A percentile compares a stretch with the other conserved stretches of the same genome.
phyloP scores from a whole-genome alignment of 805 yeast genomes.

The Huiozyma naganishii region DNA sequence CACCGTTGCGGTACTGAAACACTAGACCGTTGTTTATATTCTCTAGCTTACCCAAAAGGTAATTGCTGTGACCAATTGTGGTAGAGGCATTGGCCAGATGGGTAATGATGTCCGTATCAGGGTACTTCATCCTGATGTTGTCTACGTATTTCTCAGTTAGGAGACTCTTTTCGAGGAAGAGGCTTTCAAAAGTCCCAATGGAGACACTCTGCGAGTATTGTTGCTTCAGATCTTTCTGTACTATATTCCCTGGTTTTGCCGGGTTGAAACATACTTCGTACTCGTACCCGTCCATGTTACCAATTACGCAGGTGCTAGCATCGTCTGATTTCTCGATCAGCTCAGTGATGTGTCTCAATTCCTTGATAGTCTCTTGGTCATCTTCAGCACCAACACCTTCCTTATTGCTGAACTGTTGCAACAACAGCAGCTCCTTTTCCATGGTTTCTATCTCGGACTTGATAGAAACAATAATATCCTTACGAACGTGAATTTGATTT shows the following conservation, averaged over 20 bases:
- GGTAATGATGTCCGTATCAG: slow-evolving; percentile 16
- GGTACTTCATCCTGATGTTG: slow-evolving; percentile 14
- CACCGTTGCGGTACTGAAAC: slow-evolving; percentile 48
- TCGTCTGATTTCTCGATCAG: slow-evolving; percentile 7
- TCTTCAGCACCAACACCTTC: neutral
- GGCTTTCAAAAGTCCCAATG: slow-evolving; percentile 15
- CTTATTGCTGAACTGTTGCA: slow-evolving; percentile 1
- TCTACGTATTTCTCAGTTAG: slow-evolving; percentile 13
- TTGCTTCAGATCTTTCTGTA: slow-evolving; percentile 17
- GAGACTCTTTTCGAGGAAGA: slow-evolving; percentile 9
- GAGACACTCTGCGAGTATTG: slow-evolving; percentile 13
- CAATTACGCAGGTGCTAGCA: slow-evolving; percentile 7
- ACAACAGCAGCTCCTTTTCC: neutral
- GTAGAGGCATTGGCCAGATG: slow-evolving; percentile 18
- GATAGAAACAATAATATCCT: slow-evolving; percentile 2
- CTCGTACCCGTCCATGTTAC: slow-evolving; percentile 6
- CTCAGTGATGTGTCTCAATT: slow-evolving; percentile 4
- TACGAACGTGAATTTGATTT: slow-evolving; percentile 7
- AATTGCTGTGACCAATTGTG: slow-evolving; percentile 9
- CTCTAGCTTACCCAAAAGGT: slow-evolving; percentile 21
- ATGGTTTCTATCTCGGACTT: neutral
- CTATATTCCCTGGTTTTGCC: slow-evolving; percentile 8
- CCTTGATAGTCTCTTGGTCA: slow-evolving; percentile 1
- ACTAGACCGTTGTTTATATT: slow-evolving; percentile 26
- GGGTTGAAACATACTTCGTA: slow-evolving; percentile 18